A percentile compares a stretch with the other conserved stretches of the same genome.
These are phyloP conservation scores for Dicorynia guianensis DNA, from an alignment of 306 rosid species.

Conservation along the genomic window DNA sequence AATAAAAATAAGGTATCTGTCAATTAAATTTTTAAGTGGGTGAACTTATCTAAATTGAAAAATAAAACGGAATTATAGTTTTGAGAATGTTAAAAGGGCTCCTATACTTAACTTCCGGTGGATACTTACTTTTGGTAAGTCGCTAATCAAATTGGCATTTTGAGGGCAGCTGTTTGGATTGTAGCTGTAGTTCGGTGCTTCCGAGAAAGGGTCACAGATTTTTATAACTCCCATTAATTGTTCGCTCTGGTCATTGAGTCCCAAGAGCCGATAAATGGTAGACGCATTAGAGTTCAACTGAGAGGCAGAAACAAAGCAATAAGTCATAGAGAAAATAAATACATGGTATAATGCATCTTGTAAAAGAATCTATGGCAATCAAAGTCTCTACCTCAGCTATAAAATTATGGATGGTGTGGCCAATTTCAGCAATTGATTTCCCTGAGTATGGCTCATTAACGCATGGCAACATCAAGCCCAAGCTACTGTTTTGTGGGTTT, in stretches of 20 bases:
- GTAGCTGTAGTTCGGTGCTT: conserved; percentile 59
- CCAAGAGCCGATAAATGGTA: conserved; percentile 49
- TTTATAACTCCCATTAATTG: conserved; percentile 35
- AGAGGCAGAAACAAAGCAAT: conserved; percentile 31
- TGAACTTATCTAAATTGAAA: too few relatives aligned
- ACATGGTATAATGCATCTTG: not conserved
- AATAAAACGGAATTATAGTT: too few relatives aligned
- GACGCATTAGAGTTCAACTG: conserved; percentile 69
- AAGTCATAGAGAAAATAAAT: not conserved
- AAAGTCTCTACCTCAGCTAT: conserved; percentile 52
- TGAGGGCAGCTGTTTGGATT: conserved; percentile 54
- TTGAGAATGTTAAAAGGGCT: too few relatives aligned
- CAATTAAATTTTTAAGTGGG: too few relatives aligned
- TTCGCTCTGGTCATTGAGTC: conserved; percentile 48
- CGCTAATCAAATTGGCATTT: conserved; percentile 47
- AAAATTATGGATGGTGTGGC: conserved; percentile 59
- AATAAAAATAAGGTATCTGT: too few relatives aligned
- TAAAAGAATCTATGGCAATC: not conserved
- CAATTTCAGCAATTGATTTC: conserved; percentile 54
- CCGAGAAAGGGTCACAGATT: conserved; percentile 74
- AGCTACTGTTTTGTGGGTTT: conserved; percentile 61
- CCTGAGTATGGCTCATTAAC: conserved; percentile 52
- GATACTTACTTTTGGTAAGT: conserved; percentile 59
- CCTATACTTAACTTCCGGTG: not conserved
- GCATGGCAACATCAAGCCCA: conserved; percentile 72